Conservation (phyloP, 176 grass and related monocot genomes). For the Canna indica region DNA sequence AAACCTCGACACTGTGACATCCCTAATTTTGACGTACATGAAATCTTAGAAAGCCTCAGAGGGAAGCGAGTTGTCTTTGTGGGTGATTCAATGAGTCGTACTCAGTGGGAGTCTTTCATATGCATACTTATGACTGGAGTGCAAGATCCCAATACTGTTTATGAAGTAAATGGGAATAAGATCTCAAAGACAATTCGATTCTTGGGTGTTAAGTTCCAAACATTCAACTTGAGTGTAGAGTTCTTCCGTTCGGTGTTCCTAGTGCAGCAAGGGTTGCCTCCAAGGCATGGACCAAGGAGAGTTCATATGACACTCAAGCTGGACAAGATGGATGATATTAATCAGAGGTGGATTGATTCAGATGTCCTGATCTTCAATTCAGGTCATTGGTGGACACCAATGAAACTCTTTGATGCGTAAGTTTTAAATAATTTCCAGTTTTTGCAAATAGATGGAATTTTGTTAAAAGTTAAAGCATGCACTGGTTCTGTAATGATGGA, state of each 20-base stretch:
- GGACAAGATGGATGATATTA: constrained; percentile 69
- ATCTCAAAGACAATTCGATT: constrained; percentile 91
- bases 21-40: constrained; percentile 37
- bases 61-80: constrained; percentile 84
- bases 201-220: constrained; percentile 79
- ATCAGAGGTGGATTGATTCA: constrained; percentile 46
- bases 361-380: constrained; percentile 96
- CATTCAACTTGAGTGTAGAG: constrained; percentile 75
- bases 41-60: constrained; percentile 52
- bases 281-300: constrained; percentile 35
- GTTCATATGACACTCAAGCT: constrained; percentile 60
- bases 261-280: constrained; percentile 58
- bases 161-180: constrained; percentile 82
- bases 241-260: constrained; percentile 84
- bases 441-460: too few relatives aligned
- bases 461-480: too few relatives aligned
- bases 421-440: constrained; percentile 24
- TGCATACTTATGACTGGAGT: constrained; percentile 94
- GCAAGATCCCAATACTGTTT: constrained; percentile 52
- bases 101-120: constrained; percentile 97
- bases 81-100: constrained; percentile 91
- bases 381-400: constrained; percentile 96
- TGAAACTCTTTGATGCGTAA: constrained; percentile 97
- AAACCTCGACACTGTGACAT: constrained; percentile 61
- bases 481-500: too few relatives aligned